These are phyloP conservation scores for Endotrypanum monterogeii DNA, from an alignment of 208 protist genomes.

Conservation along the genomic window DNA sequence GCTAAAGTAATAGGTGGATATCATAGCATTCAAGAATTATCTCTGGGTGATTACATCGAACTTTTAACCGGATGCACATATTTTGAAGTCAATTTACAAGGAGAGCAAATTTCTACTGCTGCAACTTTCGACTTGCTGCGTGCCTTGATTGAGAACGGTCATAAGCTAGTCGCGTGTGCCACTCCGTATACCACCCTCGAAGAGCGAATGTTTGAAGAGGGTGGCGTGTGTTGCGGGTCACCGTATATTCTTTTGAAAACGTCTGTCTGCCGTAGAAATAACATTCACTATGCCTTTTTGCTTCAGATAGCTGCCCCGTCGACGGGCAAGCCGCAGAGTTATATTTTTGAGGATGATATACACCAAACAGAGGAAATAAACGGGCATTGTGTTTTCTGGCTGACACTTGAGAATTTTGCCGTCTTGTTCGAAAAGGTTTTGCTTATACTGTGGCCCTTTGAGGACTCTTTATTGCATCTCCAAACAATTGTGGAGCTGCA, in stretches of 20 bases:
- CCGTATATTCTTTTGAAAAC: constrained; percentile 28
- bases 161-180: constrained; percentile 20
- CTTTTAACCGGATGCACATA: constrained; percentile 61
- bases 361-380: constrained; percentile 17
- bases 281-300: constrained; percentile 26
- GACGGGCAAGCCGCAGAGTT: constrained; percentile 3
- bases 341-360: constrained; percentile 13
- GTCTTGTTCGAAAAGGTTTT: constrained; percentile 48
- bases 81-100: constrained; percentile 49
- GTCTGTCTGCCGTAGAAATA: constrained; percentile 28
- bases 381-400: constrained; percentile 55
- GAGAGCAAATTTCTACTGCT: not conserved
- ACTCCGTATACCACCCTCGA: constrained; percentile 16
- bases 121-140: constrained; percentile 24
- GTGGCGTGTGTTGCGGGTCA: constrained; percentile 21
- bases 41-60: constrained; percentile 48
- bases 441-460: constrained; percentile 59
- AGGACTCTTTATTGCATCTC: constrained; percentile 41
- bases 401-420: constrained; percentile 61
- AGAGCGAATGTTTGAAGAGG: constrained; percentile 15
- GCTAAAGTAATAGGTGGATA: constrained; percentile 70
- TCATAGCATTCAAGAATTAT: constrained; percentile 42
- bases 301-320: constrained; percentile 23
- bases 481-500: constrained; percentile 34
- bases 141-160: constrained; percentile 16